Base-by-base conservation (phyloP, 1,284 basidiomycete genomes). In the Hypsizygus ulmarius region DNA sequence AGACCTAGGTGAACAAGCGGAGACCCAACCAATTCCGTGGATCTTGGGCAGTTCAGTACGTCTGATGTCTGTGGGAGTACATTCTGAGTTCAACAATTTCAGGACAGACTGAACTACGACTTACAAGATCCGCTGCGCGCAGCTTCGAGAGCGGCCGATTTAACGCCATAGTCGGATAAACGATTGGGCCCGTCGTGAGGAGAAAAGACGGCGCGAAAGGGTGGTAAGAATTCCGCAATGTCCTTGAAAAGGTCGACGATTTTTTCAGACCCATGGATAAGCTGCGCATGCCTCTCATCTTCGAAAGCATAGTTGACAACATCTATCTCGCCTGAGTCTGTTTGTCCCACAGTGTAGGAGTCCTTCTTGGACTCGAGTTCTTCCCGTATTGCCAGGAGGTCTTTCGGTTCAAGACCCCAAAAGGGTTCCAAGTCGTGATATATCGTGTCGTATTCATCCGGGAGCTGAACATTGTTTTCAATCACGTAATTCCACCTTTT, bases 381-480 rank as follows among this genome's bases (percentile, higher is more conserved):
- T 1, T 55, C 44, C 42, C 72, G 67, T 0, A 69, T 64, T 5
- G 40, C 48, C 3, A 65, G 68, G 5, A 81, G 54, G 28, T 74
- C 69, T 0, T 48, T 47, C 0, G 78, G 79, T 42, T 73, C 60
- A 42, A 82, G 66, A 0, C 76, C 78, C 75, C 73, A 79, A 56
- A 74, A 78, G 0, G 72, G 75, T 40, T 76, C 74, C 8, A 81
- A 59, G 56, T 79, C 78, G 8, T 64, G 55, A 50, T 72, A 64
- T 35, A 84, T 79, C 39, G 76, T 71, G 54, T 77, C 73, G 70
- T 68, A 78, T 43, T 85, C 77, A 58, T 84, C 81, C 1, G 72
- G 74, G 0, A 84, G 73, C 29, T 71, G 73, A 2, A 86, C 72
- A 11, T 74, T 57, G 62, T 84, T 62, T 38, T 70, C 63, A 49